These are phyloP conservation scores for Mediolabrus comicus DNA, from an alignment of 108 stramenopile genomes.

Conservation along the genomic window DNA sequence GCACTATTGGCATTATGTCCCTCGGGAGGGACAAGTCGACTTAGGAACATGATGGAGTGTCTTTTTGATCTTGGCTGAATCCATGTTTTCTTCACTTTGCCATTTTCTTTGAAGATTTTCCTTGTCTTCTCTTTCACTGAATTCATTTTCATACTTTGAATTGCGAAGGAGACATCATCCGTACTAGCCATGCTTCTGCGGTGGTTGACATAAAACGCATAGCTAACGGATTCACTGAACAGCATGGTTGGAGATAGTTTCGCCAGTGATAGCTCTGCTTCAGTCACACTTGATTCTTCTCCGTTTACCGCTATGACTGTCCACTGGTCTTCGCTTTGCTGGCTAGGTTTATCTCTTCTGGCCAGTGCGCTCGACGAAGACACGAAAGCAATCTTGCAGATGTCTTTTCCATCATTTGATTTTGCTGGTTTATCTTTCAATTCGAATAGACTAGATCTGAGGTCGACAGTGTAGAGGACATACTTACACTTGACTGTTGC, in stretches of 20 bases:
- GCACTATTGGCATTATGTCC: slow-evolving; percentile 25
- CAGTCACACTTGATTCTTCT: slow-evolving; percentile 41
- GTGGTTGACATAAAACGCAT: slow-evolving; percentile 59
- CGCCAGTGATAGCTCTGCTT: slow-evolving; percentile 59
- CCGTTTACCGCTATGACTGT: slow-evolving; percentile 44
- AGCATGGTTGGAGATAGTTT: slow-evolving; percentile 58
- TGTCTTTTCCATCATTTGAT: slow-evolving; percentile 40
- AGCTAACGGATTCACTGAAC: slow-evolving; percentile 47
- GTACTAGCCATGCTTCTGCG: slow-evolving; percentile 26
- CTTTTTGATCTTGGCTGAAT: slow-evolving; percentile 16
- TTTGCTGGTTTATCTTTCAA: slow-evolving; percentile 43
- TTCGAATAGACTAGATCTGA: slow-evolving; percentile 38
- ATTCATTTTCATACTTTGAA: slow-evolving; percentile 26
- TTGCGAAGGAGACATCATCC: slow-evolving; percentile 40
- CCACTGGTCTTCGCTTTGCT: slow-evolving; percentile 54
- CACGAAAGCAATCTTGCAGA: slow-evolving; percentile 78
- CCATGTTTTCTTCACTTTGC: slow-evolving; percentile 28
- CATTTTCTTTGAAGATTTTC: slow-evolving; percentile 17
- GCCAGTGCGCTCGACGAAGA: slow-evolving; percentile 42
- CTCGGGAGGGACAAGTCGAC: slow-evolving; percentile 5
- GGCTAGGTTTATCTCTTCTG: slow-evolving; percentile 9
- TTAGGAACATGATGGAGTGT: slow-evolving; percentile 40
- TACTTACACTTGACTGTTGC: slow-evolving; percentile 49
- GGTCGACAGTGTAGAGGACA: slow-evolving; percentile 65
- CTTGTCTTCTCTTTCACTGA: slow-evolving; percentile 20